Percentiles rank a stretch among this genome's conserved stretches.
phyloP scores from a whole-genome alignment of 192 early-diverging fungal genomes.

The Coemansia sp. region DNA sequence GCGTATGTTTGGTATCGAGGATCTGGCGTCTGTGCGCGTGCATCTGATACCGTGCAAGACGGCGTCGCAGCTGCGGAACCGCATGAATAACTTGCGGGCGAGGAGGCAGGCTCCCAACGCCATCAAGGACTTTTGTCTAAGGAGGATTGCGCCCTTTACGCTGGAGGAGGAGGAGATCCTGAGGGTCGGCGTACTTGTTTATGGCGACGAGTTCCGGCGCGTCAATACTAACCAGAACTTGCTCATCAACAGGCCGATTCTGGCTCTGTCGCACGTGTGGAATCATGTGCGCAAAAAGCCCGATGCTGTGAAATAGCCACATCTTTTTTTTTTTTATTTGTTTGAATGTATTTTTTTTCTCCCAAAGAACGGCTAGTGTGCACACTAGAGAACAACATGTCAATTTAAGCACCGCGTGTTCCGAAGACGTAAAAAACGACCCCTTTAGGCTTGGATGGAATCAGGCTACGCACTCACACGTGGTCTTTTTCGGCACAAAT shows the following conservation, averaged over 20 bases:
- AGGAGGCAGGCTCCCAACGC: slow-evolving; percentile 39
- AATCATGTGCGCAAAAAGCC: slow-evolving; percentile 22
- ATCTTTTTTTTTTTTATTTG: neutral
- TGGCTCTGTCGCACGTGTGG: slow-evolving; percentile 50
- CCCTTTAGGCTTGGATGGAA: neutral
- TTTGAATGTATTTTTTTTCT: neutral
- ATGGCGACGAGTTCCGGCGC: slow-evolving; percentile 49
- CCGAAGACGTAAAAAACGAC: neutral
- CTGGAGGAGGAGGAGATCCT: slow-evolving; percentile 55
- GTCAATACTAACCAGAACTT: slow-evolving; percentile 31
- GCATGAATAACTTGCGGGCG: slow-evolving; percentile 49
- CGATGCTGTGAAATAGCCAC: neutral
- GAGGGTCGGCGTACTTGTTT: slow-evolving; percentile 40
- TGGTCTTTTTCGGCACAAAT: neutral
- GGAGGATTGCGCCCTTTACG: slow-evolving; percentile 50
- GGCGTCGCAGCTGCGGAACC: slow-evolving; percentile 53
- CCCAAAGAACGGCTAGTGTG: neutral
- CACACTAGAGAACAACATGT: neutral
- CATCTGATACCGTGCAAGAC: slow-evolving; percentile 57
- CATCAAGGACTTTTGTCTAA: slow-evolving; percentile 51
- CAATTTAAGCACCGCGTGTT: slow-evolving; percentile 9
- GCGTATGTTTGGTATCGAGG: slow-evolving; percentile 53
- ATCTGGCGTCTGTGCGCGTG: slow-evolving; percentile 47
- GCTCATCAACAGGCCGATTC: slow-evolving; percentile 42
- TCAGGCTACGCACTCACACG: neutral